Percentiles rank a stretch among this genome's conserved stretches.
These are phyloP conservation scores for Capsella rubella DNA, from an alignment of 441 rosid species.

Conservation along the genomic window DNA sequence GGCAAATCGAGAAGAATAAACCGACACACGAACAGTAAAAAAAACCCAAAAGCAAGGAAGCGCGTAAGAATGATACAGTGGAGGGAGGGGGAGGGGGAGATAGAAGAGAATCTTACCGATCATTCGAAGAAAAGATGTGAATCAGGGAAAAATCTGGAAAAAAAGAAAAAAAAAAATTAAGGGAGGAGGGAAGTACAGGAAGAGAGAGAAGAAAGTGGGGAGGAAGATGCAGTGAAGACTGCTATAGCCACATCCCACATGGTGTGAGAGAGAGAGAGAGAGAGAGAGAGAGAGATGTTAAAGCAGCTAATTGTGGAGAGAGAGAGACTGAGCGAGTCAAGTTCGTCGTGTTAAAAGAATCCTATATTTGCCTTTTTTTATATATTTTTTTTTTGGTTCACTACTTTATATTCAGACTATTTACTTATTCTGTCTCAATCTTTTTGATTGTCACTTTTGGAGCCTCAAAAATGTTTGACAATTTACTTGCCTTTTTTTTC, in stretches of 20 bases:
- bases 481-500: neutral
- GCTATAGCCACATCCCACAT: slow-evolving; percentile 50
- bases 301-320: slow-evolving; percentile 43
- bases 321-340: slow-evolving; percentile 46
- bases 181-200: slow-evolving; percentile 26
- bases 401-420: slow-evolving; percentile 27
- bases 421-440: slow-evolving; percentile 18
- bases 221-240: slow-evolving; percentile 55
- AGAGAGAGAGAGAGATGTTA: slow-evolving; percentile 39
- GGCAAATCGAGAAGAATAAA: slow-evolving; percentile 38
- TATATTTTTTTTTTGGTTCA: neutral
- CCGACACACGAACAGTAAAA: slow-evolving; percentile 30
- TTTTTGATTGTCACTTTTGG: slow-evolving; percentile 4
- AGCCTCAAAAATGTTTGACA: slow-evolving; percentile 1
- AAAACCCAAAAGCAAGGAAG: slow-evolving; percentile 17
- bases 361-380: slow-evolving; percentile 29
- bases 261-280: slow-evolving; percentile 30
- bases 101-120: slow-evolving; percentile 58
- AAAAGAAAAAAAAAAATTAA: slow-evolving; percentile 13
- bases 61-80: slow-evolving; percentile 22
- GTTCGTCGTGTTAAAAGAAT: slow-evolving; percentile 43
- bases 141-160: slow-evolving; percentile 38
- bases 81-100: neutral
- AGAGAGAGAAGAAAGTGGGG: slow-evolving; percentile 40
- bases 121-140: slow-evolving; percentile 52